phyloP scores from a whole-genome alignment of 2,329 filamentous ascomycete genomes.

The Amauroascus niger region DNA sequence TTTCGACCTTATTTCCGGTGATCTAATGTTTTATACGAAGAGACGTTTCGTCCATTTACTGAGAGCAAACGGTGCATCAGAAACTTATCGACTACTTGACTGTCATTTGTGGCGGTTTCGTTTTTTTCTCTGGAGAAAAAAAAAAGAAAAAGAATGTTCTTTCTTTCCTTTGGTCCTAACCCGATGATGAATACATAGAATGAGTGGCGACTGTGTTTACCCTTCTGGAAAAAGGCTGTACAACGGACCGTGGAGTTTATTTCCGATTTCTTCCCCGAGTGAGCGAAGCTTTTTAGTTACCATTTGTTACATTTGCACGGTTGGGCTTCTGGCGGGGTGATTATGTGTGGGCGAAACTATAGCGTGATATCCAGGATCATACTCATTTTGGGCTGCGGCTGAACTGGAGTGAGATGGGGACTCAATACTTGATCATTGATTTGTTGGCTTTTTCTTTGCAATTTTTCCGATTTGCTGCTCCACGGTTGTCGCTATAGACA shows the following conservation, averaged over 20 bases:
- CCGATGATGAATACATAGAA: constrained; percentile 16
- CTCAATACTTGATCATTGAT: constrained; percentile 4
- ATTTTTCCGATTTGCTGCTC: constrained; percentile 1
- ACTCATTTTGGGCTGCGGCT: constrained; percentile 12
- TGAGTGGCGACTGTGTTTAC: constrained; percentile 15
- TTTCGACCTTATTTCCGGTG: neutral
- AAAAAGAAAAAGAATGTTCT: neutral
- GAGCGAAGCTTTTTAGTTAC: constrained; percentile 7
- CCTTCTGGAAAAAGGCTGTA: constrained; percentile 10
- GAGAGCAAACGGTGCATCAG: constrained; percentile 12
- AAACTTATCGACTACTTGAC: constrained; percentile 1
- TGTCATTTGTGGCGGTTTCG: constrained; percentile 10
- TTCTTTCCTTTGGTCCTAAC: constrained; percentile 6
- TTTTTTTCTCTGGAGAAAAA: constrained; percentile 11
- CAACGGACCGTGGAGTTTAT: constrained; percentile 13
- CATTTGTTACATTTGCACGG: constrained; percentile 11
- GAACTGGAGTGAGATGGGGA: constrained; percentile 12
- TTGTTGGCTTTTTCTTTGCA: neutral
- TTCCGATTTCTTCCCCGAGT: constrained; percentile 6
- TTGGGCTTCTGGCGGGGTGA: constrained; percentile 12
- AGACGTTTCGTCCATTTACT: constrained; percentile 12
- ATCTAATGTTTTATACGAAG: constrained; percentile 13
- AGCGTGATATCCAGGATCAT: constrained; percentile 17
- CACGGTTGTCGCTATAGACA: constrained; percentile 11
- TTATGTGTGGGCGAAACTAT: constrained; percentile 13